Conservation (phyloP, 2,329 filamentous ascomycete genomes). For the Fusarium continuum region DNA sequence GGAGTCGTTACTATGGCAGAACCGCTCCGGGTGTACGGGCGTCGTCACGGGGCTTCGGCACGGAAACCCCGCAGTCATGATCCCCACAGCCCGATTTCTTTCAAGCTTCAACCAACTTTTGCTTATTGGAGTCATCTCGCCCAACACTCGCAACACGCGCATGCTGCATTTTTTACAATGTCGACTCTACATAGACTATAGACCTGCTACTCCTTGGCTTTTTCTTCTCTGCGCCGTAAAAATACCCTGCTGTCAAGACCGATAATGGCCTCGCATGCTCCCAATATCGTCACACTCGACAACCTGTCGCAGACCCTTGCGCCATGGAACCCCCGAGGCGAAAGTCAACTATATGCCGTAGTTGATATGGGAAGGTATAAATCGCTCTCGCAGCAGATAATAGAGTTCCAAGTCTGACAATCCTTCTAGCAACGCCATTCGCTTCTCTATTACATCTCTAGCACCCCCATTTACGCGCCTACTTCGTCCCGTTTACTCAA, state of each 20-base stretch:
- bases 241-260: neutral
- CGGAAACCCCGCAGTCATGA: constrained; percentile 27
- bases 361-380: constrained; percentile 69
- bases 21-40: constrained; percentile 15
- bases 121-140: neutral
- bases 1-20: too few relatives aligned
- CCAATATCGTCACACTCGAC: constrained; percentile 60
- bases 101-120: constrained; percentile 15
- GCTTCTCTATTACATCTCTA: constrained; percentile 89
- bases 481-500: constrained; percentile 79
- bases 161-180: neutral
- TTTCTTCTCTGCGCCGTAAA: neutral
- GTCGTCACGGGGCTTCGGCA: constrained; percentile 24
- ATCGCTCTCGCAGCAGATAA: neutral
- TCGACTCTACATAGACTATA: neutral
- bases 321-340: constrained; percentile 56
- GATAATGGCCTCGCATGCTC: constrained; percentile 44
- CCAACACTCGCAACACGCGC: neutral
- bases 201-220: neutral
- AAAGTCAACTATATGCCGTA: constrained; percentile 63
- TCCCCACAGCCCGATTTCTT: constrained; percentile 20
- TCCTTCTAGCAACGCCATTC: constrained; percentile 80
- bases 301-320: constrained; percentile 60
- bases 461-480: constrained; percentile 75
- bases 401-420: constrained; percentile 1